phyloP scores from a whole-genome alignment of 345 rosid genomes.

The Sonneratia caseolaris region DNA sequence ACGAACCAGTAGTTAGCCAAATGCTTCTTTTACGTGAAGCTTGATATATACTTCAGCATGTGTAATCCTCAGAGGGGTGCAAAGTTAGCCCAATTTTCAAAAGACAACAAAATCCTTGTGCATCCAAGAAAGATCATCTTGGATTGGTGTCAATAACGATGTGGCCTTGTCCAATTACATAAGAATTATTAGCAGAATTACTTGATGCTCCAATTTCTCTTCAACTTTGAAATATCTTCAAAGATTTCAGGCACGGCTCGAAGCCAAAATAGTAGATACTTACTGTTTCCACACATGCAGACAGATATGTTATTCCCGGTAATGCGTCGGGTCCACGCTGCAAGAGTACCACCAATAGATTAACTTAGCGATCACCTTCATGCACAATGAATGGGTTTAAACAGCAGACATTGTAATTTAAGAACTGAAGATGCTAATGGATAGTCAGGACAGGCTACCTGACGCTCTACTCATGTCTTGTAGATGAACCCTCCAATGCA shows the following conservation, averaged over 20 bases:
- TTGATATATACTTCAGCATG: not conserved
- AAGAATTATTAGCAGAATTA: not conserved
- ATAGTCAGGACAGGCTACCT: constrained; percentile 23
- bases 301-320: constrained; percentile 74
- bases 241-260: not conserved
- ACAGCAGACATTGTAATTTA: not conserved
- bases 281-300: constrained; percentile 84
- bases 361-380: not conserved
- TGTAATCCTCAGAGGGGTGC: not conserved
- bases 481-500: constrained; percentile 87
- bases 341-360: constrained; percentile 4
- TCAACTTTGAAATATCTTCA: not conserved
- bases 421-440: not conserved
- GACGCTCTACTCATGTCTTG: constrained; percentile 66
- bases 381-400: not conserved
- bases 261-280: constrained; percentile 14
- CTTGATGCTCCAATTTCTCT: not conserved
- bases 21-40: too few species aligned
- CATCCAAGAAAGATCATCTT: not conserved
- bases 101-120: not conserved
- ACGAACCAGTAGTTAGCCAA: not conserved
- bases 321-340: constrained; percentile 91
- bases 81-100: not conserved
- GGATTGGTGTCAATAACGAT: too few species aligned
- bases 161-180: not conserved